These are phyloP conservation scores for Fusarium pininemorale DNA, from an alignment of 2,329 filamentous ascomycete species.

Conservation along the genomic window DNA sequence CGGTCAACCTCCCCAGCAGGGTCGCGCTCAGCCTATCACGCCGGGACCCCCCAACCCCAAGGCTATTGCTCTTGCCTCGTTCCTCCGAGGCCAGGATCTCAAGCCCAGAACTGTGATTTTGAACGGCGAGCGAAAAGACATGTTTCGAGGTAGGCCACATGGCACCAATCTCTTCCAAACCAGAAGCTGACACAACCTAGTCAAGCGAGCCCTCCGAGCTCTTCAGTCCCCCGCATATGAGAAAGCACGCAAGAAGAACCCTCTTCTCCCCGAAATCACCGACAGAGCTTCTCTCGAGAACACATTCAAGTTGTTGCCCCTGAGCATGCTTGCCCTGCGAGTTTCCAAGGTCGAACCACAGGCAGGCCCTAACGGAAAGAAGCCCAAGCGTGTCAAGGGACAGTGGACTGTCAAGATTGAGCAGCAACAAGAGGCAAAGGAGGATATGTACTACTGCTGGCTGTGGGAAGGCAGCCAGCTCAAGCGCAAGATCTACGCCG, in stretches of 20 bases:
- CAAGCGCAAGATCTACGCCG: constrained; percentile 92
- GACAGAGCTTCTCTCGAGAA: constrained; percentile 92
- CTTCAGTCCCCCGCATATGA: constrained; percentile 89
- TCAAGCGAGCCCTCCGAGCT: constrained; percentile 94
- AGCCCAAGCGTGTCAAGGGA: constrained; percentile 90
- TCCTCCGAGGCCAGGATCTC: constrained; percentile 82
- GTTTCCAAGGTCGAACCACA: constrained; percentile 80
- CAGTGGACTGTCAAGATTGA: constrained; percentile 96
- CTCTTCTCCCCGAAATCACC: constrained; percentile 85
- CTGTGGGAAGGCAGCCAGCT: constrained; percentile 93
- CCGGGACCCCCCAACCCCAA: constrained; percentile 88
- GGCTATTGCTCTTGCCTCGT: constrained; percentile 88
- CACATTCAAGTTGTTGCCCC: constrained; percentile 90
- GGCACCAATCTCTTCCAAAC: not conserved
- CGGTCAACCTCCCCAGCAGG: constrained; percentile 43
- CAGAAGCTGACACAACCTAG: constrained; percentile 56
- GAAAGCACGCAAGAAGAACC: constrained; percentile 90
- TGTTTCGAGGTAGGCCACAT: constrained; percentile 83
- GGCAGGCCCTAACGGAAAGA: constrained; percentile 71
- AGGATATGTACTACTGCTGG: constrained; percentile 96
- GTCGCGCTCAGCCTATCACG: constrained; percentile 72
- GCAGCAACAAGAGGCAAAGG: constrained; percentile 88
- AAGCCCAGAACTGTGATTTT: constrained; percentile 93
- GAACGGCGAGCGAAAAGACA: constrained; percentile 95
- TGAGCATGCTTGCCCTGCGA: constrained; percentile 92